Conservation (phyloP, 352 stramenopile species). For the Phytopythium boreale region DNA sequence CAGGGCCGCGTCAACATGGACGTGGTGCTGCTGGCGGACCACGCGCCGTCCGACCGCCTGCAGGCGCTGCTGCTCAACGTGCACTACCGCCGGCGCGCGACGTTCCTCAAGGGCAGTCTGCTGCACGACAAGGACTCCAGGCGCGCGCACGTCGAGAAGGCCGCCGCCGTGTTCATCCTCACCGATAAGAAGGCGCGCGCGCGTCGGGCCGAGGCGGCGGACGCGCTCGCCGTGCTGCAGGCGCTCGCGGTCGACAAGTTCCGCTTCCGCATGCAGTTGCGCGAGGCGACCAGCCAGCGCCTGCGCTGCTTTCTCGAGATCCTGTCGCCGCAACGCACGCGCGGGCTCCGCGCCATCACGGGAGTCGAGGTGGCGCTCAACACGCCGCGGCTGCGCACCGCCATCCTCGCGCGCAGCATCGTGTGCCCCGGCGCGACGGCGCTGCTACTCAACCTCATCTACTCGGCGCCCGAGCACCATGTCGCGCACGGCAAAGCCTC, state of each 20-base stretch:
- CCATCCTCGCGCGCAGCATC: conserved; percentile 47
- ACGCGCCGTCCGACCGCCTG: conserved; percentile 31
- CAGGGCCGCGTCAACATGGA: conserved; percentile 64
- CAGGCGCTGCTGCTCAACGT: conserved; percentile 40
- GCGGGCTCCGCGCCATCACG: conserved; percentile 44
- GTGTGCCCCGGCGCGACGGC: conserved; percentile 48
- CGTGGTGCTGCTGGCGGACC: conserved; percentile 43
- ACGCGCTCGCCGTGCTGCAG: conserved; percentile 54
- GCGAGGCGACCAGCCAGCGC: background rate
- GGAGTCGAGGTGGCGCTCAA: conserved; percentile 52
- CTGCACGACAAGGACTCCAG: conserved; percentile 49
- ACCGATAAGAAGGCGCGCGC: conserved; percentile 41
- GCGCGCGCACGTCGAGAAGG: conserved; percentile 37
- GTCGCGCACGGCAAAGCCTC: conserved; percentile 29
- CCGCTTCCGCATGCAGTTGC: conserved; percentile 25
- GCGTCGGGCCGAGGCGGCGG: conserved; percentile 23
- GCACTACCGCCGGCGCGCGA: conserved; percentile 40
- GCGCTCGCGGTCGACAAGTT: conserved; percentile 52
- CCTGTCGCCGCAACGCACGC: conserved; percentile 38
- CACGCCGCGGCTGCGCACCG: conserved; percentile 35
- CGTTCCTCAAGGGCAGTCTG: conserved; percentile 53
- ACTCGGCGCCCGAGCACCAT: conserved; percentile 36
- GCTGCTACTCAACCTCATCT: conserved; percentile 60
- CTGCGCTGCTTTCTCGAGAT: conserved; percentile 56
- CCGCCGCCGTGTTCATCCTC: conserved; percentile 57